Evolutionary conservation across 225 moss, liverwort and hornwort genomes (phyloP).

Genomic region (Physcomitrellopsis africana): DNA sequence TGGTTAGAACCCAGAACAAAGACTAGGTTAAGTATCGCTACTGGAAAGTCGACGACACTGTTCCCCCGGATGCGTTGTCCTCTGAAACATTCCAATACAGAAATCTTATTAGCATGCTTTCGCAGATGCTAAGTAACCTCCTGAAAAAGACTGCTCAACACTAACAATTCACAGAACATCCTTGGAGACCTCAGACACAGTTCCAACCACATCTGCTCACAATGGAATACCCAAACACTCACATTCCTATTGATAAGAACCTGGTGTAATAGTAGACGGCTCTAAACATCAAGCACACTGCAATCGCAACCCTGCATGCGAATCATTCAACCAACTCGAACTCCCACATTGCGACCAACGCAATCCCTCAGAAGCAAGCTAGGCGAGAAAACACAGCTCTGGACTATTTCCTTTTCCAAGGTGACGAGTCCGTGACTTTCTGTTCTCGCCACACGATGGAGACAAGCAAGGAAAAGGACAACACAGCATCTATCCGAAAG

Average conservation of each 20-base stretch:
- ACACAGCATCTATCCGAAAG: too few species aligned
- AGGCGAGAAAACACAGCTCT: background rate
- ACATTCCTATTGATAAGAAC: background rate
- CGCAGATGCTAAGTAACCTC: background rate
- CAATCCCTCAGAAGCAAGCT: background rate
- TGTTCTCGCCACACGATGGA: background rate
- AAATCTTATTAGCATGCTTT: background rate
- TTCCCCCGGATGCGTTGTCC: background rate
- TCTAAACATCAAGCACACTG: too few species aligned
- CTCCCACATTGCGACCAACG: background rate
- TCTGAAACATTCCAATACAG: background rate
- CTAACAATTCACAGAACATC: background rate
- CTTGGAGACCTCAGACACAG: background rate
- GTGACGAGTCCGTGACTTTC: background rate
- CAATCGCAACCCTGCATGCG: background rate
- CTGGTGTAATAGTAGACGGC: too few species aligned
- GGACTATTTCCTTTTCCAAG: background rate
- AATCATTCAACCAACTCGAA: background rate
- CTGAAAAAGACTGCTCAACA: background rate
- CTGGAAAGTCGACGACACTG: background rate
- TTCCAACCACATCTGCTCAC: background rate
- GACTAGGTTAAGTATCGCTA: background rate
- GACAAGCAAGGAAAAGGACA: too few species aligned
- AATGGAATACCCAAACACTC: background rate
- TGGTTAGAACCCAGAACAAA: constrained; percentile 1